These are phyloP conservation scores for Colletotrichum neosansevieriae DNA, from an alignment of 2,329 filamentous ascomycete genomes.

Conservation along the genomic window DNA sequence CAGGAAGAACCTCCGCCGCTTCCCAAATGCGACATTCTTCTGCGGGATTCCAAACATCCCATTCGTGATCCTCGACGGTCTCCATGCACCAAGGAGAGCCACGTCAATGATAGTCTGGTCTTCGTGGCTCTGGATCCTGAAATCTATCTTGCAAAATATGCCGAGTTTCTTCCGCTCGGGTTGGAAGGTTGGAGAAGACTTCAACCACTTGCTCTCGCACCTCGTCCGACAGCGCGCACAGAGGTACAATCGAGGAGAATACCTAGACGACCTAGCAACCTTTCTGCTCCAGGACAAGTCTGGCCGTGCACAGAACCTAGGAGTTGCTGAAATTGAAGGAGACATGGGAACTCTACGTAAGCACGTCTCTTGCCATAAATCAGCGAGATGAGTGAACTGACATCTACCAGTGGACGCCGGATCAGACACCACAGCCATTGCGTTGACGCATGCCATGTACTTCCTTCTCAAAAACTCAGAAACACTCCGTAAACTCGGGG, in stretches of 20 bases:
- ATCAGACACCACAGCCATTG: conserved; percentile 60
- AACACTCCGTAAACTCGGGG: conserved; percentile 49
- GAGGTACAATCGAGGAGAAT: too few species aligned
- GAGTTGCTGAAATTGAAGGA: conserved; percentile 69
- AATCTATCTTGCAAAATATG: too few species aligned
- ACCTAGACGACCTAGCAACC: too few species aligned
- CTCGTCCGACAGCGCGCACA: too few species aligned
- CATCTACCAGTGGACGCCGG: conserved; percentile 63
- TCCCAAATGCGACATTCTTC: too few species aligned
- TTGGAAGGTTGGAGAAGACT: too few species aligned
- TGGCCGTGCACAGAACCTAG: conserved; percentile 61
- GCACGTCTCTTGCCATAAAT: not conserved
- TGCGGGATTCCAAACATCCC: too few species aligned
- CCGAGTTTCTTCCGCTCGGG: too few species aligned
- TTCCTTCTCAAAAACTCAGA: conserved; percentile 62
- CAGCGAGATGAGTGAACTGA: conserved; percentile 40
- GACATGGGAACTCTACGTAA: conserved; percentile 53
- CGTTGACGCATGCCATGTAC: conserved; percentile 65
- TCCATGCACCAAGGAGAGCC: not conserved
- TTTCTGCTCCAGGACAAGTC: too few species aligned
- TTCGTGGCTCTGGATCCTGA: too few species aligned
- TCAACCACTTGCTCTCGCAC: too few species aligned
- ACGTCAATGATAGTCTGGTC: not conserved
- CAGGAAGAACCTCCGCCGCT: too few species aligned
- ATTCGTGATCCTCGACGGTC: not conserved